Conservation (phyloP, 331 rosid genomes). For the Acacia pycnantha region DNA sequence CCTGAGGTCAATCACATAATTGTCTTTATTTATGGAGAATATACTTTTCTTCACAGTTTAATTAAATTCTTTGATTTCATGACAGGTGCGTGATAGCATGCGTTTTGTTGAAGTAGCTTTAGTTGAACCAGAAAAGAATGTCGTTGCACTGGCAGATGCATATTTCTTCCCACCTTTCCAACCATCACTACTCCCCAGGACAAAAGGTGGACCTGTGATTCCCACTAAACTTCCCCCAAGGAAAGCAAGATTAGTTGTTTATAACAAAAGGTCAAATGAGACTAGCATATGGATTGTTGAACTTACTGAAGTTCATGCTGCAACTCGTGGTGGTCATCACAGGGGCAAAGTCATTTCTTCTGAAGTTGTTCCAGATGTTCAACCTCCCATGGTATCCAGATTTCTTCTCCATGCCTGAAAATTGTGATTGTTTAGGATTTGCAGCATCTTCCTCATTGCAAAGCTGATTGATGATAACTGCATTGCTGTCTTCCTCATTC, state of each 20-base stretch:
- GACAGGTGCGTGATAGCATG: constrained; percentile 90
- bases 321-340: constrained; percentile 97
- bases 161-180: constrained; percentile 98
- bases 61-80: constrained; percentile 27
- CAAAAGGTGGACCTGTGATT: constrained; percentile 89
- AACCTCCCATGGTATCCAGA: constrained; percentile 90
- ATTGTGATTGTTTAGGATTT: constrained; percentile 2
- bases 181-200: constrained; percentile 85
- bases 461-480: constrained; percentile 7
- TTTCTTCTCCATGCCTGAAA: constrained; percentile 6
- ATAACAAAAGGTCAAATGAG: constrained; percentile 85
- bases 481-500: constrained; percentile 14
- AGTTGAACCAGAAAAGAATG: constrained; percentile 81
- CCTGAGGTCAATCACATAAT: constrained; percentile 68
- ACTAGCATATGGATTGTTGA: constrained; percentile 85
- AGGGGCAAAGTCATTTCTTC: constrained; percentile 90
- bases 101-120: constrained; percentile 85
- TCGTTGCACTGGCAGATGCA: constrained; percentile 95
- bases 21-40: background rate
- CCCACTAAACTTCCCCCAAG: constrained; percentile 92
- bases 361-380: constrained; percentile 77
- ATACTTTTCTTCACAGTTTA: background rate
- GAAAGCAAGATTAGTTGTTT: constrained; percentile 87
- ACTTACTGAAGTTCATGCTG: constrained; percentile 89
- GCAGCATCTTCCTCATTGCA: background rate